A percentile compares a stretch with the other conserved stretches of the same genome.
These are phyloP conservation scores for Aegle marmelos DNA, from an alignment of 345 rosid species.

Conservation along the genomic window DNA sequence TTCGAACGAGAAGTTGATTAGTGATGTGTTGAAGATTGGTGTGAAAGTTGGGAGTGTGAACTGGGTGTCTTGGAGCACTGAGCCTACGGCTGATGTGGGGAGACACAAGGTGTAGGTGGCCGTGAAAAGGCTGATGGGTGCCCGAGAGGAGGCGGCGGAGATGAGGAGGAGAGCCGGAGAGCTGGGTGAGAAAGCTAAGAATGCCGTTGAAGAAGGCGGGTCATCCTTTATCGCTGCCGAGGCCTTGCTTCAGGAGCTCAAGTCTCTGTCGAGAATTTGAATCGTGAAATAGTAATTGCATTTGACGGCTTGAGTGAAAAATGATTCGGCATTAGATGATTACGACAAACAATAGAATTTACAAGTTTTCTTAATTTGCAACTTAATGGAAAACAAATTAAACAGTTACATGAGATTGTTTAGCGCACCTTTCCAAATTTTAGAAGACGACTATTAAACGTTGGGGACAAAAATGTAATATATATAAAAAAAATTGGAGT, in stretches of 20 bases:
- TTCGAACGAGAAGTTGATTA: conserved; percentile 39
- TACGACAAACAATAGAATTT: no score
- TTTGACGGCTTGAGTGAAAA: no score
- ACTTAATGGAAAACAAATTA: no score
- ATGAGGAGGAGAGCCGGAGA: conserved; percentile 36
- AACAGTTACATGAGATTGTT: no score
- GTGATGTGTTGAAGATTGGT: conserved; percentile 37
- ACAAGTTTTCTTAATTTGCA: no score
- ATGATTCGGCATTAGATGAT: no score
- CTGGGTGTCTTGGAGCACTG: conserved; percentile 26
- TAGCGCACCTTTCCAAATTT: no score
- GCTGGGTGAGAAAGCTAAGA: conserved; percentile 36
- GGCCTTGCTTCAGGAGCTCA: conserved; percentile 33
- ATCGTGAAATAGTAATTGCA: not conserved
- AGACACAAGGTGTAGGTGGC: conserved; percentile 36
- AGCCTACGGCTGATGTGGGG: conserved; percentile 26
- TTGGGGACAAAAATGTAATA: no score
- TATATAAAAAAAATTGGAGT: no score
- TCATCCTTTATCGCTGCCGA: conserved; percentile 34
- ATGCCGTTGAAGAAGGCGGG: conserved; percentile 45
- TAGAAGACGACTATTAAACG: no score
- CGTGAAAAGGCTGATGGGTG: conserved; percentile 31
- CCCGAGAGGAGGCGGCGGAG: conserved; percentile 27
- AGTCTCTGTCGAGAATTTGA: not conserved
- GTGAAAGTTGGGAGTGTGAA: conserved; percentile 36